Conservation (phyloP, 192 early-diverging fungal species). For the Neocallimastix lanati region DNA sequence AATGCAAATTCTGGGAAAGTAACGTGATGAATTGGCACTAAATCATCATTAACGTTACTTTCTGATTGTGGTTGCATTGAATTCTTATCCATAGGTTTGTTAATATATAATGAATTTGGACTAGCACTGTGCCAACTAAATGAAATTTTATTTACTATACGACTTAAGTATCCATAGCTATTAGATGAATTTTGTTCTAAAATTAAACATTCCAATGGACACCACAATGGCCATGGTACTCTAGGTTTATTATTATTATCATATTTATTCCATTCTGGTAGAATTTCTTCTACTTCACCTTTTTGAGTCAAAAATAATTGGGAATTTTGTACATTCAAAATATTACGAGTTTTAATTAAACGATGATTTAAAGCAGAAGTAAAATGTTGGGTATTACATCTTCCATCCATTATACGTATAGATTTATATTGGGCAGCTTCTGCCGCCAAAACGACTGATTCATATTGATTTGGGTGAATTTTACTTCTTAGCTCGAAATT, state of each 20-base stretch:
- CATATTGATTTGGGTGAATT: neutral
- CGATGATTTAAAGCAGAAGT: neutral
- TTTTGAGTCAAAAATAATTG: neutral
- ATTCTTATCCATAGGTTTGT: conserved; percentile 6
- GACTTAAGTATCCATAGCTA: conserved; percentile 20
- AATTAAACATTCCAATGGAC: conserved; percentile 46
- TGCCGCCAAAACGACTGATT: neutral
- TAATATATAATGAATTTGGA: conserved; percentile 50
- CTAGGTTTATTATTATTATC: neutral
- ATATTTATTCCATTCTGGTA: neutral
- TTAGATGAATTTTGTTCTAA: conserved; percentile 15
- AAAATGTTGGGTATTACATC: neutral
- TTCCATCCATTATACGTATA: neutral
- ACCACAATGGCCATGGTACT: conserved; percentile 41
- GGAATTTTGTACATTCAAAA: neutral
- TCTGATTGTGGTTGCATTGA: conserved; percentile 4
- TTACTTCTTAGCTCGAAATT: neutral
- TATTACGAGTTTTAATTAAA: neutral
- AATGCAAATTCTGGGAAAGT: conserved; percentile 40
- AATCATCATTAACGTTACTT: conserved; percentile 8
- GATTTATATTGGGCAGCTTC: neutral
- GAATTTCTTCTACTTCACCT: neutral
- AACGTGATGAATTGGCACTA: conserved; percentile 42
- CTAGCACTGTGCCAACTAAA: conserved; percentile 43
- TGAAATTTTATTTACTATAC: conserved; percentile 37